Percentiles rank a stretch among this genome's conserved stretches.
These are phyloP conservation scores for Verticillium nonalfalfae DNA, from an alignment of 2,329 filamentous ascomycete species.

Conservation along the genomic window DNA sequence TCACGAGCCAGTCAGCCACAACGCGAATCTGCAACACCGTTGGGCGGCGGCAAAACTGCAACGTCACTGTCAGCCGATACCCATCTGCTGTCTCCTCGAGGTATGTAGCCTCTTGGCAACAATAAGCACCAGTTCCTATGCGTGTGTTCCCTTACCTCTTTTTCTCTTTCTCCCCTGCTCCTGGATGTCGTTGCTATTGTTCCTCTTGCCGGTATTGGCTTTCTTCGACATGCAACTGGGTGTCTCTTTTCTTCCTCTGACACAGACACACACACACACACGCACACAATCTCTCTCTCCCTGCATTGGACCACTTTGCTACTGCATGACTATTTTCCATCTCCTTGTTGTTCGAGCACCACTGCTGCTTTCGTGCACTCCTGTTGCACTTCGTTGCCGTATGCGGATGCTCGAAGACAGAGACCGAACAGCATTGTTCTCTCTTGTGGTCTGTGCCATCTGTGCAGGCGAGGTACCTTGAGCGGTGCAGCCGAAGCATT, in stretches of 20 bases:
- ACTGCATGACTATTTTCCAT: no score
- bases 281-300: no score
- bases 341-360: no score
- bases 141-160: background rate
- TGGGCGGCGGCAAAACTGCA: background rate
- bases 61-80: background rate
- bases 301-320: no score
- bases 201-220: no score
- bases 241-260: no score
- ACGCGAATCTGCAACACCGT: background rate
- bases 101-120: background rate
- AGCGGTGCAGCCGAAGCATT: background rate
- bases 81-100: conserved; percentile 2
- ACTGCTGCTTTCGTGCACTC: no score
- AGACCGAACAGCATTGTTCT: no score
- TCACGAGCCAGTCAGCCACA: background rate
- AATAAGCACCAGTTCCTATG: background rate
- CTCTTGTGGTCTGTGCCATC: background rate
- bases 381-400: no score
- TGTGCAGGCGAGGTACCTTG: background rate
- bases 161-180: background rate
- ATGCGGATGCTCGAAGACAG: no score
- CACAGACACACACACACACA: no score
- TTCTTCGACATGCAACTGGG: no score
- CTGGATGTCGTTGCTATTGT: background rate